Base-by-base conservation (phyloP, 2,329 filamentous ascomycete species). In the Chrysosporium queenslandicum region DNA sequence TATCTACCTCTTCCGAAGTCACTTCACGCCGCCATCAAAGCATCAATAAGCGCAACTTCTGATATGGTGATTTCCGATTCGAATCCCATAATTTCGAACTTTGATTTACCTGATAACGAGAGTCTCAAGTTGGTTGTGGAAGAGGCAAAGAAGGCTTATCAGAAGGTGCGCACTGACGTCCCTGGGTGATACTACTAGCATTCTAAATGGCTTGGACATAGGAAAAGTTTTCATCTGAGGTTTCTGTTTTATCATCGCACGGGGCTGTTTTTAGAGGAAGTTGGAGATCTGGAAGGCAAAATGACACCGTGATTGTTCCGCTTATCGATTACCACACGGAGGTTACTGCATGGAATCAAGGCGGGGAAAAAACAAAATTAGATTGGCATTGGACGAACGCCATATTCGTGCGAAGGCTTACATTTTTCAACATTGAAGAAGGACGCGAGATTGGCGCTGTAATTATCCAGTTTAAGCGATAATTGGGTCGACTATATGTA, bases 231-330 rank as follows among this genome's bases (percentile, higher is more conserved):
- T 25, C n/a, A 39, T 46, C 11, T 39, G 16, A 52, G 14, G 14
- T 46, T 52, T 52, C 29, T 39, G 7, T 29, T 11, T 46, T 52
- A 46, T 36, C 50, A 32, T 52, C 36, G 20, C 30, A 52, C 11
- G 50, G 50, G 40, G 50, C 50, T 29, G 41, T 52, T 46, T 52
- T 52, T 29, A 46, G 41, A 52, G 50, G 42, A 46, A 52, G 27
- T 39, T 52, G 50, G 50, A 29, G 23, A 39, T 52, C 50, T 36
- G 42, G 42, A 16, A 32, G 11, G 16, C 23, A 21, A 27, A 36
- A 36, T 39, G 42, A 52, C 34, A 52, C 50, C 29, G 30, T 52
- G 16, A 52, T 52, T 52, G 41, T 52, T 37, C 50, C 42, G 36
- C 41, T 52, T 46, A 52, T 46, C 27, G 50, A 36, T 52, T 25